A percentile compares a stretch with the other conserved stretches of the same genome.
These are phyloP conservation scores for Chlamydomonas incerta DNA, from an alignment of 139 green algal species.

Conservation along the genomic window DNA sequence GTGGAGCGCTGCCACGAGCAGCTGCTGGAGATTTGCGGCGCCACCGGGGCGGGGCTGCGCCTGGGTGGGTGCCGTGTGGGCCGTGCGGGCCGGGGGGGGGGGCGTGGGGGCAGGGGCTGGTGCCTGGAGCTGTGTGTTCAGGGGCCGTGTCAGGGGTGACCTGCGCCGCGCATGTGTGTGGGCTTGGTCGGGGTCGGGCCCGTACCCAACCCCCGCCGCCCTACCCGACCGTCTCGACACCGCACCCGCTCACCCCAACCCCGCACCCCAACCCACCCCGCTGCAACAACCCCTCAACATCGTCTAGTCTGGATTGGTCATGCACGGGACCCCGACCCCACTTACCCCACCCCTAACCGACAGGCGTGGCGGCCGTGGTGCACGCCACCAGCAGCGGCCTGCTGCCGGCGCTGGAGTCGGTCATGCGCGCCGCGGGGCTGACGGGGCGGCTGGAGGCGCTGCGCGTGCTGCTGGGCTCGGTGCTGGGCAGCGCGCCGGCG, in stretches of 20 bases:
- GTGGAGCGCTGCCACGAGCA: conserved; percentile 25
- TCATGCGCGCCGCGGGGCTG: conserved; percentile 20
- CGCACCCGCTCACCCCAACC: not conserved
- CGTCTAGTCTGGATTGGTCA: too few species aligned
- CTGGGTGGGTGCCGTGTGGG: not conserved
- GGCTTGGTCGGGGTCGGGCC: too few species aligned
- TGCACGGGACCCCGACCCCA: not conserved
- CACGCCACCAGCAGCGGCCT: conserved; percentile 3
- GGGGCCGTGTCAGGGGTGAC: too few species aligned
- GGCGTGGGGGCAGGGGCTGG: not conserved
- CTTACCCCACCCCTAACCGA: not conserved
- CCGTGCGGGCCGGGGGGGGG: too few species aligned
- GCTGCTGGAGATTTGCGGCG: conserved; percentile 29
- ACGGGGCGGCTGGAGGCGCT: conserved; percentile 24
- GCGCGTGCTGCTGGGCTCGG: conserved; percentile 21
- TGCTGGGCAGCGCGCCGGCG: conserved; percentile 2
- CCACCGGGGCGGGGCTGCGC: conserved; percentile 16
- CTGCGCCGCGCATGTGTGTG: too few species aligned
- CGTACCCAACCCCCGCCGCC: too few species aligned
- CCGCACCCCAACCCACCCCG: not conserved
- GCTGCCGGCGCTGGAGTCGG: conserved; percentile 16
- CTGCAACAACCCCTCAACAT: too few species aligned
- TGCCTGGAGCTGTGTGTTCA: not conserved
- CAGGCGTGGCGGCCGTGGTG: conserved; percentile 10
- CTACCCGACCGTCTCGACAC: too few species aligned